phyloP scores from a whole-genome alignment of 2,329 filamentous ascomycete species.

The Fusarium sambucinum region DNA sequence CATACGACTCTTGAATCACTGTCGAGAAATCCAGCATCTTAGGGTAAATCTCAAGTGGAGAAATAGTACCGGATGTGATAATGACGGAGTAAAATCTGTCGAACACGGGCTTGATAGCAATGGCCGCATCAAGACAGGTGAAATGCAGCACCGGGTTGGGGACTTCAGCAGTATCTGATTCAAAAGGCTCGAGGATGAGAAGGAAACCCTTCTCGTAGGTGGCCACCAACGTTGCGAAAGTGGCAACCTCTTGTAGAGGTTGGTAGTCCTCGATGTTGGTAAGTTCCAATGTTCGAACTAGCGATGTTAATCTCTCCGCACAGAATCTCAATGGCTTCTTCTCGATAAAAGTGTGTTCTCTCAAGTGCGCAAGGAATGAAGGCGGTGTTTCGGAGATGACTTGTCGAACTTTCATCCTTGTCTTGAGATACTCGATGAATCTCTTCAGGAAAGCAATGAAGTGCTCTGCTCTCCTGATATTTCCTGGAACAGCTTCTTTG shows the following conservation, averaged over 20 bases:
- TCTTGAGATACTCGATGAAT: constrained; percentile 98
- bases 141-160: constrained; percentile 98
- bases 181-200: constrained; percentile 95
- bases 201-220: constrained; percentile 98
- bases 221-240: constrained; percentile 93
- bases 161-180: constrained; percentile 94
- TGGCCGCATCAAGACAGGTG: constrained; percentile 95
- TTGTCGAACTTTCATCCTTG: constrained; percentile 96
- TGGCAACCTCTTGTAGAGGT: constrained; percentile 95
- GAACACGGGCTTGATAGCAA: constrained; percentile 97
- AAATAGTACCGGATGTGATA: constrained; percentile 97
- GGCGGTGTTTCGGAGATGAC: constrained; percentile 97
- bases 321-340: constrained; percentile 95
- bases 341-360: constrained; percentile 97
- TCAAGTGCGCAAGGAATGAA: constrained; percentile 92
- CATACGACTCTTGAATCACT: constrained; percentile 96
- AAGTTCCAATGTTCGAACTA: constrained; percentile 93
- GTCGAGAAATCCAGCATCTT: constrained; percentile 96
- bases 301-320: constrained; percentile 91
- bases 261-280: constrained; percentile 99
- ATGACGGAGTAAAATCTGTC: constrained; percentile 98
- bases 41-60: constrained; percentile 97
- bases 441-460: constrained; percentile 95
- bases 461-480: constrained; percentile 94
- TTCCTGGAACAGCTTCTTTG: constrained; percentile 95